These are phyloP conservation scores for Papiliotrema laurentii DNA, from an alignment of 1,284 basidiomycete genomes.

Conservation along the genomic window DNA sequence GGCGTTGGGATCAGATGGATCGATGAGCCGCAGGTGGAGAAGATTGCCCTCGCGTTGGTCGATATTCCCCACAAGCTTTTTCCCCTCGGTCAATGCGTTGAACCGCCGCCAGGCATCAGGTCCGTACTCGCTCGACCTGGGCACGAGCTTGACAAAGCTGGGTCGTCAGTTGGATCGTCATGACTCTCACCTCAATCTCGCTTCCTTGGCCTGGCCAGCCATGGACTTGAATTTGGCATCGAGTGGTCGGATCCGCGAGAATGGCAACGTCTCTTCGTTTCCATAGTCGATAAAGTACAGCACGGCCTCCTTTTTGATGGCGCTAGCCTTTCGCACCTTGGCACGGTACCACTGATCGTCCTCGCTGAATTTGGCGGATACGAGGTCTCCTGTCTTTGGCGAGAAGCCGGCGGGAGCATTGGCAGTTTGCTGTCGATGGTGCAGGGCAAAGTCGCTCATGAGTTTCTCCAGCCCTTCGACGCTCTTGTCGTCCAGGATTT, in stretches of 20 bases:
- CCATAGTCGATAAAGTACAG: conserved; percentile 56
- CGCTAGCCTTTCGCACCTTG: conserved; percentile 72
- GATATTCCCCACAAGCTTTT: conserved; percentile 83
- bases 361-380: conserved; percentile 62
- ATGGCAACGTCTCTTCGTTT: conserved; percentile 77
- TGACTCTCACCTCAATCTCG: conserved; percentile 37
- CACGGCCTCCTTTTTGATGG: conserved; percentile 63
- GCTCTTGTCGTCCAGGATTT: conserved; percentile 79
- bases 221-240: conserved; percentile 80
- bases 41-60: conserved; percentile 74
- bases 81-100: conserved; percentile 73
- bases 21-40: conserved; percentile 81
- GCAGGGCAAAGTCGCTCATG: conserved; percentile 85
- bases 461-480: conserved; percentile 85
- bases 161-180: neutral
- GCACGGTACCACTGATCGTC: conserved; percentile 94
- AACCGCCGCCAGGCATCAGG: conserved; percentile 79
- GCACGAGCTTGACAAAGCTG: conserved; percentile 79
- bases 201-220: conserved; percentile 59
- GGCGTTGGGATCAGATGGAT: conserved; percentile 66
- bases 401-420: conserved; percentile 59
- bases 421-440: conserved; percentile 65
- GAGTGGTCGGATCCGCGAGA: conserved; percentile 66
- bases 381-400: conserved; percentile 79
- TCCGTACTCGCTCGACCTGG: conserved; percentile 75